Evolutionary conservation across 2,329 filamentous ascomycete genomes (phyloP), one percentile per base, ranked within the genome.

Genomic region (Cercospora beticola): DNA sequence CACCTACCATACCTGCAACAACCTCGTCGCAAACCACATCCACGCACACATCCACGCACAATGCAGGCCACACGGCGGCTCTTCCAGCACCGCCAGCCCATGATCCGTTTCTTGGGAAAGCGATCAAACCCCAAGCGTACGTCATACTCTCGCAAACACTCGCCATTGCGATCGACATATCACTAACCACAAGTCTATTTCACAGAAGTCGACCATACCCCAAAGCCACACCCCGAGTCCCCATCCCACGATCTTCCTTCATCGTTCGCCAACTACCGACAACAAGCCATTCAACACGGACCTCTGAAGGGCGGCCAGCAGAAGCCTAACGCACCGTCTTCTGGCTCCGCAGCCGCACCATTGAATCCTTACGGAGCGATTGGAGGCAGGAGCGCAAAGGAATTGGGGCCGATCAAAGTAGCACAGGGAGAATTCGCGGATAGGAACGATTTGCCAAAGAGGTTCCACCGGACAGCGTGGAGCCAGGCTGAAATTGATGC

Each of bases 401-500:
- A 89, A 43, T 85, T 97, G 10, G 94, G 94, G 58, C 82, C 91
- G 12, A 85, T 98, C 70, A 79, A 86, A 73, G 86, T 94, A 43
- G 86, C 86, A 68, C 82, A 88, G 76, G 94, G 94, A 74, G 84
- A 92, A 80, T 93, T 86, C 81, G 97, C 97, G 79, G 95, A 98
- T 81, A 89, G 93, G 75, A 92, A 88, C 74, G 92, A 99, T 82
- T 89, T 99, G 26, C 94, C 95, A 18, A 79, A 85, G 71, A 88
- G 94, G 76, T 99, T 97, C 87, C 88, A 90, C 77, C 87, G 93
- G 72, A 83, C 87, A 60, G 86, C 88, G 12, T 91, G 94, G 82
- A 90, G 87, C 43, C 82, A 89, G 74, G 89, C 89, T 54, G 95
- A 99, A 87, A 99, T 99, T 69, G 95, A 98, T 81, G 94, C 93